Conservation (phyloP, 345 rosid species). For the Citrus glauca region DNA sequence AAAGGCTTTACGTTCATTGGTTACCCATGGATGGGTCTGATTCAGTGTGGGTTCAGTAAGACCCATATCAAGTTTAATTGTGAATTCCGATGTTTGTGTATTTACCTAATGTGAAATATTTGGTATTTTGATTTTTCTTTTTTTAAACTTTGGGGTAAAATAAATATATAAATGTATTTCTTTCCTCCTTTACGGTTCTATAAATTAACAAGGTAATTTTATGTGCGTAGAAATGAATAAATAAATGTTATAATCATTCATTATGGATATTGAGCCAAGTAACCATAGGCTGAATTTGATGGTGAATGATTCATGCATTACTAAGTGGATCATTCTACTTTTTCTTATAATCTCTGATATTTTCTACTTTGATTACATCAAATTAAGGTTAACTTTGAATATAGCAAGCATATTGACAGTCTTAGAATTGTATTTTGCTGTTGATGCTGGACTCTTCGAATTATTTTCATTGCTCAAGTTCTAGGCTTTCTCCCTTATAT, state of each 20-base stretch:
- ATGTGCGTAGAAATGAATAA: not conserved
- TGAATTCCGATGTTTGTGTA: not conserved
- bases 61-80: not conserved
- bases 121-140: no score
- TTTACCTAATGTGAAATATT: not conserved
- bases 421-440: not conserved
- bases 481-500: not conserved
- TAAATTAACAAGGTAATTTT: not conserved
- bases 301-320: not conserved
- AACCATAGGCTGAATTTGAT: not conserved
- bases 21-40: not conserved
- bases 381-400: not conserved
- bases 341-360: not conserved
- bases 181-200: not conserved
- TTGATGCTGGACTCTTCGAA: not conserved
- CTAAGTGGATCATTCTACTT: not conserved
- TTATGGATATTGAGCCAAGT: not conserved
- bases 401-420: not conserved
- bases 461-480: not conserved
- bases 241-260: not conserved
- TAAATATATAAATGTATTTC: not conserved
- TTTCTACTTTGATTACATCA: not conserved
- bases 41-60: not conserved
- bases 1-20: not conserved
- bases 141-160: no score